A percentile compares a stretch with the other conserved stretches of the same genome.
Conservation (phyloP, 108 stramenopile species). For the Fragilaria crotonensis region DNA sequence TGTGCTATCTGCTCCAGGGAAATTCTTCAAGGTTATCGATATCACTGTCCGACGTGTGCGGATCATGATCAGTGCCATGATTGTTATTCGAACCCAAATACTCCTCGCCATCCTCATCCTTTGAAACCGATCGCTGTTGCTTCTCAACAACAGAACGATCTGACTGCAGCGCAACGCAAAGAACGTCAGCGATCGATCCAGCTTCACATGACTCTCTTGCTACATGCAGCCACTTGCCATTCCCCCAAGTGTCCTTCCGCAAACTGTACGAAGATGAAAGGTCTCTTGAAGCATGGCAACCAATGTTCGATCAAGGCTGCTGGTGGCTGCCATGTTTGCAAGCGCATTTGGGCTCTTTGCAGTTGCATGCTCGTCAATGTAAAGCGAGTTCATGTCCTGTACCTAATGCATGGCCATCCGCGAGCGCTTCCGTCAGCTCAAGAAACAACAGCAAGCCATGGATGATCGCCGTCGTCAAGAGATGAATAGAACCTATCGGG, state of each 20-base stretch:
- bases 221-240: slow-evolving; percentile 88
- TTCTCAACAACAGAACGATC: slow-evolving; percentile 55
- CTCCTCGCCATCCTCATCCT: slow-evolving; percentile 75
- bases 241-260: slow-evolving; percentile 81
- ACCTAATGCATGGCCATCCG: slow-evolving; percentile 93
- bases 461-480: slow-evolving; percentile 85
- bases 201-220: slow-evolving; percentile 94
- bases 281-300: slow-evolving; percentile 77
- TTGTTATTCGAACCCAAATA: slow-evolving; percentile 71
- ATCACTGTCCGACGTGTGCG: slow-evolving; percentile 86
- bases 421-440: slow-evolving; percentile 82
- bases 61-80: slow-evolving; percentile 93
- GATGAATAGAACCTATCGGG: slow-evolving; percentile 67
- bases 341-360: slow-evolving; percentile 97
- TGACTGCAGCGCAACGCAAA: slow-evolving; percentile 88
- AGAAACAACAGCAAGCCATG: slow-evolving; percentile 88
- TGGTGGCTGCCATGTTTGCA: slow-evolving; percentile 94
- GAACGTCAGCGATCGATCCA: slow-evolving; percentile 88
- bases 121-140: slow-evolving; percentile 80
- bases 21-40: slow-evolving; percentile 75
- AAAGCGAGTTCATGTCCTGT: slow-evolving; percentile 81
- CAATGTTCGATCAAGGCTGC: slow-evolving; percentile 78
- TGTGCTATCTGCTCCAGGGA: slow-evolving; percentile 85
- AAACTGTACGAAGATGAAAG: slow-evolving; percentile 98
- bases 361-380: slow-evolving; percentile 95